Base-by-base conservation (phyloP, 2,329 filamentous ascomycete species). In the Dactylonectria macrodidyma region DNA sequence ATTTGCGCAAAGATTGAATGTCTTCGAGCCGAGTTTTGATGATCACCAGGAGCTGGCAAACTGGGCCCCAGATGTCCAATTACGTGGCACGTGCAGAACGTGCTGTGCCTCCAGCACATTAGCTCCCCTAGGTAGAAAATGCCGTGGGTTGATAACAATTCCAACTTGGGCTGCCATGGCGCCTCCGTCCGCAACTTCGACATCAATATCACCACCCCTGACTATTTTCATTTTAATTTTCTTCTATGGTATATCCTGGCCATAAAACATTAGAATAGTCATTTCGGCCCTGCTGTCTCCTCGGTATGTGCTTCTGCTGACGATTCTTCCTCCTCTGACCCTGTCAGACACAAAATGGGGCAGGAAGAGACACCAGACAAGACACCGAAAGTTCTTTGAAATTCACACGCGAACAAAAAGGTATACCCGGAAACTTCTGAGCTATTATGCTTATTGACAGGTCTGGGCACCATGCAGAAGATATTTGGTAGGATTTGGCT, bases 1-100 rank as follows among this genome's bases (percentile, higher is more conserved):
- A 24, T n/a, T 38, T 30, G n/a, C 38, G 41, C 8, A 30, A 19
- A 51, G 38, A 54, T 14, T 36, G 51, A 14, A 22, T 22, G 30
- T 6, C 3, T 19, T 22, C n/a, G 51, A 54, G 33, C 14, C 3
- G 51, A 54, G 51, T 34, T n/a, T 22, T 12, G 33, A 36, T 5
- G 51, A 10, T 30, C 1, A 30, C 7, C 26, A 9, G n/a, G 51
- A n/a, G n/a, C 14, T 54, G n/a, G 51, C 26, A 38, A 30, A 11
- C 34, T 36, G 30, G 51, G 19, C 14, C 33, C 7, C 6, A 11
- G n/a, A 22, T 36, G 30, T 34, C 34, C 16, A 26, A 12, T 19
- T n/a, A 54, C 16, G 30, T 36, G 51, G 51, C 51, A 10, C 51
- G 33, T 54, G 51, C 51, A 36, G 33, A 54, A 36, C n/a, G 51